These are phyloP conservation scores for Talaromyces atroroseus DNA, from an alignment of 2,329 filamentous ascomycete genomes.

Conservation along the genomic window DNA sequence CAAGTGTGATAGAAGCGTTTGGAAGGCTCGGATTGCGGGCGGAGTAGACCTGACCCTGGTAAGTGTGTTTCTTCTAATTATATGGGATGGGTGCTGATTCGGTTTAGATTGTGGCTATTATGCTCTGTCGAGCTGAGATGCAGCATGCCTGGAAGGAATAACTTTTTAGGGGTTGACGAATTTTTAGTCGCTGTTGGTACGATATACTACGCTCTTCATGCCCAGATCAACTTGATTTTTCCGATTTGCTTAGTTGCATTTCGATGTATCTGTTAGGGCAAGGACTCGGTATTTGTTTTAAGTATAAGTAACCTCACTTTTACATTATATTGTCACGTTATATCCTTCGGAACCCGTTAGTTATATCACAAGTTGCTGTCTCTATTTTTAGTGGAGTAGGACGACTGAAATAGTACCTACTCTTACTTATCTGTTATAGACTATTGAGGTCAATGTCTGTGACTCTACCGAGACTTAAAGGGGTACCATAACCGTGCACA, in stretches of 20 bases:
- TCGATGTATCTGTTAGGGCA: too few relatives aligned
- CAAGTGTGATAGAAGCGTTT: slow-evolving; percentile 2
- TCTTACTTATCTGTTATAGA: too few relatives aligned
- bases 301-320: too few relatives aligned
- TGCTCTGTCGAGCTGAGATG: slow-evolving; percentile 10
- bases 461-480: too few relatives aligned
- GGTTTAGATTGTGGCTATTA: slow-evolving; percentile 1
- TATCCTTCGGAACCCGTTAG: too few relatives aligned
- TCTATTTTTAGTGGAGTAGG: too few relatives aligned
- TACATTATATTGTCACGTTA: too few relatives aligned
- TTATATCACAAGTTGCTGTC: too few relatives aligned
- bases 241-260: background rate
- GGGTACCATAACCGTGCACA: too few relatives aligned
- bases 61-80: background rate
- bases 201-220: background rate
- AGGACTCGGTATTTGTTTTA: too few relatives aligned
- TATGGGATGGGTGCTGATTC: background rate
- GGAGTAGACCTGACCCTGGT: slow-evolving; percentile 7
- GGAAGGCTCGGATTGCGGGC: slow-evolving; percentile 1
- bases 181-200: background rate
- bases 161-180: background rate
- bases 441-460: too few relatives aligned
- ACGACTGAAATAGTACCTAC: too few relatives aligned
- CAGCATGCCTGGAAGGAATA: background rate
- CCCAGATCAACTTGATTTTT: background rate